Conservation (phyloP, 345 rosid genomes). For the Lumnitzera littorea region DNA sequence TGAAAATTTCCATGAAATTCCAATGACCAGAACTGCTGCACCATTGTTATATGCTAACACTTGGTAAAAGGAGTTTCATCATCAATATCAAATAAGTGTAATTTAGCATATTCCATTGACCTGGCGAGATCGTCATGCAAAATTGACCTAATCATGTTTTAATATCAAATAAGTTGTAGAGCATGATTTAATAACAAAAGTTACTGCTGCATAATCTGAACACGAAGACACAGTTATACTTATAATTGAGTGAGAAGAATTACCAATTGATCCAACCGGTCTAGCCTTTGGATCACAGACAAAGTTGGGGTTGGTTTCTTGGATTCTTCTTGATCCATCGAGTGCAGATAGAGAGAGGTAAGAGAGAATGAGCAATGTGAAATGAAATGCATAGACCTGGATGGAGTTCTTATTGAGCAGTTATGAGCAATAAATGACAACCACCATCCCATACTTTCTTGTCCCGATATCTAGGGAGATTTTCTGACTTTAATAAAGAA, state of each 20-base stretch:
- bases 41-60: no score
- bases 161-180: no score
- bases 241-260: neutral
- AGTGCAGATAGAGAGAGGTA: neutral
- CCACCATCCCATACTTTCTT: constrained; percentile 15
- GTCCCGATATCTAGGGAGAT: constrained; percentile 1
- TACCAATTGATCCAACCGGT: constrained; percentile 36
- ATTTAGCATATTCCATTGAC: no score
- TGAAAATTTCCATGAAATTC: neutral
- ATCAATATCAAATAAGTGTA: no score
- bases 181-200: no score
- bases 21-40: neutral
- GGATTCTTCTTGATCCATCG: constrained; percentile 10
- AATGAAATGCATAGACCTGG: neutral
- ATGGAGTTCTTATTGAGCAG: neutral
- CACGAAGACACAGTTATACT: neutral
- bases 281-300: constrained; percentile 29
- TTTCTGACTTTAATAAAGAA: no score
- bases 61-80: no score
- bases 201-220: neutral
- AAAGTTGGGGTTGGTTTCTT: constrained; percentile 6
- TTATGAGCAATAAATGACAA: constrained; percentile 10
- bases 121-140: no score
- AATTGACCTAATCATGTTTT: no score
- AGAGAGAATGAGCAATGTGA: constrained; percentile 5